These are phyloP conservation scores for Wickerhamiella pararugosa DNA, from an alignment of 1,139 yeast genomes.

Conservation along the genomic window DNA sequence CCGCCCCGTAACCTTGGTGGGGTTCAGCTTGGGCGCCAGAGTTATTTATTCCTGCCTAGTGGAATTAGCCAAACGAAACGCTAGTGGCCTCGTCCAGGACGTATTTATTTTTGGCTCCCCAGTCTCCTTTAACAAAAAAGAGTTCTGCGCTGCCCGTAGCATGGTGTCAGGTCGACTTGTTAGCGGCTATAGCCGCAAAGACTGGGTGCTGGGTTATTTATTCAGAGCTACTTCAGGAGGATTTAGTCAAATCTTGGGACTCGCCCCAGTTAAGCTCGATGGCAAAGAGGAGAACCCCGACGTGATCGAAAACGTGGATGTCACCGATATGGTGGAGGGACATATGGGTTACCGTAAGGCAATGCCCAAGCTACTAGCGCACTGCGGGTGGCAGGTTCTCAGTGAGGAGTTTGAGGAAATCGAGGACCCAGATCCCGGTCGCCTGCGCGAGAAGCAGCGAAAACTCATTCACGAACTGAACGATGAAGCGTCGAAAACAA, in stretches of 20 bases:
- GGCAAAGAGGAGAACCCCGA: slow-evolving; percentile 8
- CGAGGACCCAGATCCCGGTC: slow-evolving; percentile 90
- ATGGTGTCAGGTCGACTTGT: slow-evolving; percentile 84
- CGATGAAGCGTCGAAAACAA: slow-evolving; percentile 32
- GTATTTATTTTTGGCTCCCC: slow-evolving; percentile 87
- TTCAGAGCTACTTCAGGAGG: slow-evolving; percentile 97
- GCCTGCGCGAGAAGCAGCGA: slow-evolving; percentile 60
- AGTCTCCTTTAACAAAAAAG: slow-evolving; percentile 61
- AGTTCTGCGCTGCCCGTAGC: slow-evolving; percentile 62
- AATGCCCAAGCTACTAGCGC: slow-evolving; percentile 63
- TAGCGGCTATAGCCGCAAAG: slow-evolving; percentile 82
- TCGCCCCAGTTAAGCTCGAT: slow-evolving; percentile 41
- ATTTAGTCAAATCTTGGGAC: slow-evolving; percentile 74
- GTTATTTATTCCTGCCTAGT: slow-evolving; percentile 80
- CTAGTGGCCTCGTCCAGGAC: slow-evolving; percentile 77
- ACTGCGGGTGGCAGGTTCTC: slow-evolving; percentile 64
- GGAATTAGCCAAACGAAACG: slow-evolving; percentile 75
- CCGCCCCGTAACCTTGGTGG: slow-evolving; percentile 82
- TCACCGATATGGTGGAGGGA: slow-evolving; percentile 78
- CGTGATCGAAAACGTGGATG: slow-evolving; percentile 62
- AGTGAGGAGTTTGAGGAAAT: slow-evolving; percentile 90
- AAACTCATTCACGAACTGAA: slow-evolving; percentile 69
- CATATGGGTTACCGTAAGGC: slow-evolving; percentile 95
- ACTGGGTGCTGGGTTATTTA: slow-evolving; percentile 91
- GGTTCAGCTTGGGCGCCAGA: slow-evolving; percentile 89